Conservation (phyloP, 73 alveolate species). For the Tetrahymena elliotti region DNA sequence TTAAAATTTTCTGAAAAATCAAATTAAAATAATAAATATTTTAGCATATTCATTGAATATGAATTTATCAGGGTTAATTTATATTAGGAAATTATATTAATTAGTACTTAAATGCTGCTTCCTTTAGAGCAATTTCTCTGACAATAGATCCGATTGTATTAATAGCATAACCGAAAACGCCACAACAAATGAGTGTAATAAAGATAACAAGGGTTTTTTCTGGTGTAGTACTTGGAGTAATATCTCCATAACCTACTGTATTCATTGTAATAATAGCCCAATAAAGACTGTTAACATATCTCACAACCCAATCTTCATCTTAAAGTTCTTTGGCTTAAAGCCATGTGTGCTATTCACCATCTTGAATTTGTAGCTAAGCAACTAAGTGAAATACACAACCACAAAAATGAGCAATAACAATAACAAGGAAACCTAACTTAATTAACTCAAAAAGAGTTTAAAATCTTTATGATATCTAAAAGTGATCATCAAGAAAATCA, state of each 20-base stretch:
- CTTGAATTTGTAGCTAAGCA: slow-evolving; percentile 21
- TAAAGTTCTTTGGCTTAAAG: slow-evolving; percentile 13
- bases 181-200: slow-evolving; percentile 52
- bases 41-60: no score
- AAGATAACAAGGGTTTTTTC: slow-evolving; percentile 55
- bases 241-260: slow-evolving; percentile 80
- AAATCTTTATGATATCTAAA: neutral
- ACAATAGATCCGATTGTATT: slow-evolving; percentile 38
- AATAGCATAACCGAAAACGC: slow-evolving; percentile 50
- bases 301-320: slow-evolving; percentile 37
- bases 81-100: no score
- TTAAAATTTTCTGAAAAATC: no score
- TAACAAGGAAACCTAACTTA: slow-evolving; percentile 14
- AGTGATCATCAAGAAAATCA: neutral
- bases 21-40: no score
- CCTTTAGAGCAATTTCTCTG: neutral
- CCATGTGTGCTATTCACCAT: slow-evolving; percentile 52
- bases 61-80: no score
- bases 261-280: slow-evolving; percentile 55
- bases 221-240: slow-evolving; percentile 38
- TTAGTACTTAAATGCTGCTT: neutral
- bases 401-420: slow-evolving; percentile 52
- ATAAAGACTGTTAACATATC: slow-evolving; percentile 51
- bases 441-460: slow-evolving; percentile 43
- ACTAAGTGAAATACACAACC: slow-evolving; percentile 55